Conservation (phyloP, 768 basidiomycete genomes). For the Dendrothele bispora region DNA sequence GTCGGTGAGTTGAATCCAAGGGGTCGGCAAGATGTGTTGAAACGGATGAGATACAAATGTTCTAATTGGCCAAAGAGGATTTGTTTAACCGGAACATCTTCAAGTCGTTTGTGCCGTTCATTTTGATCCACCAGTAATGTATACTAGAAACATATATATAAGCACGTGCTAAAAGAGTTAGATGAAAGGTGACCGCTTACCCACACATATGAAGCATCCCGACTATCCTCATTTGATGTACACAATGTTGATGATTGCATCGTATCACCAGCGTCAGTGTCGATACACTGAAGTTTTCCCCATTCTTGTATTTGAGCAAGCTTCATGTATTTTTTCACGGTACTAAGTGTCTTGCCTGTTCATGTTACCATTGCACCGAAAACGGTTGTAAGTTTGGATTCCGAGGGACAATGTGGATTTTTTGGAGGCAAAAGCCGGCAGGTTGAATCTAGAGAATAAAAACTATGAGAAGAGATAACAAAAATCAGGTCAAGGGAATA, state of each 20-base stretch:
- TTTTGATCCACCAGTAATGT: constrained; percentile 18
- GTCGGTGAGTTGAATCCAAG: constrained; percentile 1
- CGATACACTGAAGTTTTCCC: constrained; percentile 12
- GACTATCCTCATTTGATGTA: constrained; percentile 4
- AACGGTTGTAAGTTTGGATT: neutral
- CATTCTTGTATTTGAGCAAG: constrained; percentile 11
- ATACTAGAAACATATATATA: constrained; percentile 14
- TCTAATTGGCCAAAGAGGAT: constrained; percentile 21
- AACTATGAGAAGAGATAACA: neutral
- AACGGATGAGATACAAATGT: constrained; percentile 13
- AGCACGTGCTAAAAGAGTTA: neutral
- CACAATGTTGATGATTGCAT: constrained; percentile 6
- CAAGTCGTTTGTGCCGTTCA: neutral
- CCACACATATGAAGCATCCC: constrained; percentile 21
- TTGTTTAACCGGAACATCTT: neutral
- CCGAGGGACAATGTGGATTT: neutral
- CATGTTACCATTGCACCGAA: constrained; percentile 3
- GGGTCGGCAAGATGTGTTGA: neutral
- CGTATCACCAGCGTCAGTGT: constrained; percentile 17
- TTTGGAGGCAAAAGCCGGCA: constrained; percentile 27
- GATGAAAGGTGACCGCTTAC: constrained; percentile 18
- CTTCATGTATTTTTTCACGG: neutral
- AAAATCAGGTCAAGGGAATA: neutral
- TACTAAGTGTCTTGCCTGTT: neutral
- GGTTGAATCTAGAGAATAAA: constrained; percentile 19